phyloP scores from a whole-genome alignment of 257 asterid species.

The Gentiana macrophylla region DNA sequence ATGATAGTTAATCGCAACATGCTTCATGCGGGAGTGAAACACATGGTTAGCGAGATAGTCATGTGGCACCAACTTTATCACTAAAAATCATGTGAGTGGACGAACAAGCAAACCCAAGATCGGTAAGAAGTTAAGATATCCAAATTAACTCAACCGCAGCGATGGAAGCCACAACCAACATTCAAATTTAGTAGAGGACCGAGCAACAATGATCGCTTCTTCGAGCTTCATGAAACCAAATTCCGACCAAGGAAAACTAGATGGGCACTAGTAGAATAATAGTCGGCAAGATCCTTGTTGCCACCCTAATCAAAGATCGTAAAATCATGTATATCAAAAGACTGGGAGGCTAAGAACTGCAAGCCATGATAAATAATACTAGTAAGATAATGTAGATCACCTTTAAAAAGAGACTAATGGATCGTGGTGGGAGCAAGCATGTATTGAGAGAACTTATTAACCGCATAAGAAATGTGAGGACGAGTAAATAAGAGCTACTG shows the following conservation, averaged over 20 bases:
- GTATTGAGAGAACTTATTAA: neutral
- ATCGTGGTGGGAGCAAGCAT: too few species aligned
- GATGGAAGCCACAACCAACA: neutral
- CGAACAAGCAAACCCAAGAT: neutral
- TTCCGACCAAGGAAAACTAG: neutral
- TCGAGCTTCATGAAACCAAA: neutral
- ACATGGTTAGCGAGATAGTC: neutral
- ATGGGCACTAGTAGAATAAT: neutral
- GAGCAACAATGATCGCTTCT: neutral
- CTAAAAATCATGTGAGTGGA: neutral
- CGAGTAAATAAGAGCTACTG: too few species aligned
- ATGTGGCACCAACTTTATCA: constrained; percentile 4
- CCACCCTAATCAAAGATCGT: neutral
- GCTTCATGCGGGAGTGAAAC: neutral
- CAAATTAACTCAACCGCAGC: neutral
- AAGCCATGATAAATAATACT: neutral
- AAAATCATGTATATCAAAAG: neutral
- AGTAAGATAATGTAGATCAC: neutral
- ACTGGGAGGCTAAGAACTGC: neutral
- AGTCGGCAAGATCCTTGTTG: neutral
- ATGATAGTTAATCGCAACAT: too few species aligned
- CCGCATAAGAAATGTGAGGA: neutral
- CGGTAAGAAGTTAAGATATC: neutral
- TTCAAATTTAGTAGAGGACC: neutral
- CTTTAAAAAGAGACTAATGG: neutral